A percentile compares a stretch with the other conserved stretches of the same genome.
Conservation (phyloP, 1,139 yeast genomes). For the Casaregolazyma suthepensis region DNA sequence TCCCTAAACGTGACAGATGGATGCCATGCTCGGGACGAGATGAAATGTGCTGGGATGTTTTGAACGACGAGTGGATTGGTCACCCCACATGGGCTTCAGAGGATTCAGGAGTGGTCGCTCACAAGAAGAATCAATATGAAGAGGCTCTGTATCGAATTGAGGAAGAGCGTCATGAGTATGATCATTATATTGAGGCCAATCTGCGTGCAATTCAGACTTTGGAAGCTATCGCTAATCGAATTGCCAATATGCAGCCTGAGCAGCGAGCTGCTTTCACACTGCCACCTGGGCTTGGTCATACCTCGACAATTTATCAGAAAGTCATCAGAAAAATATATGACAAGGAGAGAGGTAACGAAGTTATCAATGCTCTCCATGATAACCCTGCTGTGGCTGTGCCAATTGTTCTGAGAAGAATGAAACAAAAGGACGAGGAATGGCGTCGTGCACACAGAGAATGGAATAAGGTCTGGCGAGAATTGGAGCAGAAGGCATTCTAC, state of each 20-base stretch:
- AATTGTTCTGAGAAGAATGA: slow-evolving; percentile 79
- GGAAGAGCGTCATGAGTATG: slow-evolving; percentile 96
- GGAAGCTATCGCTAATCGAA: slow-evolving; percentile 91
- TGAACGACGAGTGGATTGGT: slow-evolving; percentile 98
- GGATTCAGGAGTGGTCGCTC: slow-evolving; percentile 96
- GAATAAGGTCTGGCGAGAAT: slow-evolving; percentile 98
- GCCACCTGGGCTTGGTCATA: slow-evolving; percentile 91
- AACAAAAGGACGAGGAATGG: slow-evolving; percentile 99
- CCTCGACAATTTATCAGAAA: slow-evolving; percentile 89
- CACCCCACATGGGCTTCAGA: slow-evolving; percentile 99
- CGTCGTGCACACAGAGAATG: slow-evolving; percentile 96
- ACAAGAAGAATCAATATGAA: slow-evolving; percentile 94
- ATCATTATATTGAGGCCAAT: slow-evolving; percentile 90
- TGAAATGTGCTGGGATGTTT: slow-evolving; percentile 98
- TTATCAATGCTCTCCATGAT: slow-evolving; percentile 90
- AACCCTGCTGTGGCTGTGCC: slow-evolving; percentile 95
- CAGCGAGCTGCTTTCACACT: slow-evolving; percentile 81
- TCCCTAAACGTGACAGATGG: slow-evolving; percentile 90
- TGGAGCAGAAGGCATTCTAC: slow-evolving; percentile 90
- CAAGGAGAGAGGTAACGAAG: slow-evolving; percentile 92
- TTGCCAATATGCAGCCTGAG: slow-evolving; percentile 87
- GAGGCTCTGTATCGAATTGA: slow-evolving; percentile 92
- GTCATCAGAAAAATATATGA: slow-evolving; percentile 90
- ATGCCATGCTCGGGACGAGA: slow-evolving; percentile 99
- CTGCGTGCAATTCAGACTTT: slow-evolving; percentile 90